phyloP scores from a whole-genome alignment of 2,329 filamentous ascomycete genomes.

The Ploettnerulaceae sp. region DNA sequence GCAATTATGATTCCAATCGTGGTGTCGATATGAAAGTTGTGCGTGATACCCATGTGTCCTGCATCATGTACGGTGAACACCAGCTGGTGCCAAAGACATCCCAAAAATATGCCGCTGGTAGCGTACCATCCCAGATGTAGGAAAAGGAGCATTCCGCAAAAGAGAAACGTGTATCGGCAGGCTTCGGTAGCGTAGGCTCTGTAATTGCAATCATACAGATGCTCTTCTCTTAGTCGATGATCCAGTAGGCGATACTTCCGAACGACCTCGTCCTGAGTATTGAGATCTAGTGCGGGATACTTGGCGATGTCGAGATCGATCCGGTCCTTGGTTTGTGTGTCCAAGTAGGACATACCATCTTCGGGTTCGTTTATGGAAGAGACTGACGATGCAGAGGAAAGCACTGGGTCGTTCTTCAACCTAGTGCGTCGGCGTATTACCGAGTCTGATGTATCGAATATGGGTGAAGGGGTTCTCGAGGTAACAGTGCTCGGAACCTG shows the following conservation, averaged over 20 bases:
- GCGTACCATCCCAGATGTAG: slow-evolving; percentile 62
- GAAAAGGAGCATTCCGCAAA: slow-evolving; percentile 55
- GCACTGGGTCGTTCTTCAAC: slow-evolving; percentile 13
- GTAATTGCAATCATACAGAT: slow-evolving; percentile 83
- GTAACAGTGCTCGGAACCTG: slow-evolving; percentile 21
- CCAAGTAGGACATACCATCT: slow-evolving; percentile 60
- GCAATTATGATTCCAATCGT: slow-evolving; percentile 86
- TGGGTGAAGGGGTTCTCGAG: slow-evolving; percentile 32
- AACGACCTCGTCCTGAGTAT: slow-evolving; percentile 71
- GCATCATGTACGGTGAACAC: slow-evolving; percentile 93
- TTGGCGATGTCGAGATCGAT: slow-evolving; percentile 70
- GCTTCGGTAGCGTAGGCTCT: slow-evolving; percentile 71
- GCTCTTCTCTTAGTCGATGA: slow-evolving; percentile 64
- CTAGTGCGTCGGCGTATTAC: slow-evolving; percentile 21
- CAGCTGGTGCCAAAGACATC: slow-evolving; percentile 88
- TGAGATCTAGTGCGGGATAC: slow-evolving; percentile 72
- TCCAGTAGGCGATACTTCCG: slow-evolving; percentile 77
- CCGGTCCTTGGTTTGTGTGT: slow-evolving; percentile 68
- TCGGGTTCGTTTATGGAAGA: slow-evolving; percentile 44
- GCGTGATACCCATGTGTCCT: slow-evolving; percentile 95
- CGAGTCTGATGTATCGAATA: slow-evolving; percentile 30
- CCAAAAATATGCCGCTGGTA: slow-evolving; percentile 68
- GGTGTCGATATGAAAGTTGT: slow-evolving; percentile 77
- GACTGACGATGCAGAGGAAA: slow-evolving; percentile 45
- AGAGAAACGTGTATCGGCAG: slow-evolving; percentile 66